Conservation (phyloP, 176 grass and related monocot genomes). For the maize (Zea mays) region DNA sequence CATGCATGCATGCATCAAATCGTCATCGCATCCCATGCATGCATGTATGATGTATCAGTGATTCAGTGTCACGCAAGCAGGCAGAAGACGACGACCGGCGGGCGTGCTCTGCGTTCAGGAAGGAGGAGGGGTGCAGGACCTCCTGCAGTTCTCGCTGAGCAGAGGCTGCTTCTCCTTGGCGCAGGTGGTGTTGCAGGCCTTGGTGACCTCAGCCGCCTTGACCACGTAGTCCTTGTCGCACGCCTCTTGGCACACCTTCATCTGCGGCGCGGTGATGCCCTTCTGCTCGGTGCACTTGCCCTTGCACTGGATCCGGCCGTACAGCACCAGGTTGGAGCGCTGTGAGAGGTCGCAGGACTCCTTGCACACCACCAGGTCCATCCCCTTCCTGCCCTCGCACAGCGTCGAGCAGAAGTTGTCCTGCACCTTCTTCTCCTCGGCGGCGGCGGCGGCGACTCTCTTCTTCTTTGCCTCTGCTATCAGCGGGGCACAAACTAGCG, state of each 20-base stretch:
- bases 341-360: background rate
- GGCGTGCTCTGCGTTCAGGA: no score
- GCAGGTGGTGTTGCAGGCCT: background rate
- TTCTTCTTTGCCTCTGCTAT: background rate
- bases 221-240: background rate
- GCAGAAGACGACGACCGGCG: no score
- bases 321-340: background rate
- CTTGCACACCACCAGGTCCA: background rate
- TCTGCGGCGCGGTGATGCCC: background rate
- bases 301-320: background rate
- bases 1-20: no score
- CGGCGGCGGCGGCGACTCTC: background rate
- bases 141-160: no score
- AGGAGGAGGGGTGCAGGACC: no score
- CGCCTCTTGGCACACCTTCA: background rate
- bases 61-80: no score
- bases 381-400: background rate
- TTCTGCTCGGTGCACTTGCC: conserved; percentile 1
- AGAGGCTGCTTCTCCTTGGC: background rate
- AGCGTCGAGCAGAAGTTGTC: background rate
- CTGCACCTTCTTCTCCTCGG: background rate
- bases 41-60: no score
- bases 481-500: background rate
- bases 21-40: no score
- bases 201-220: background rate